Evolutionary conservation across 495 filamentous ascomycete genomes (phyloP), one percentile per base, ranked within the genome.

Genomic region (Podospora didyma): DNA sequence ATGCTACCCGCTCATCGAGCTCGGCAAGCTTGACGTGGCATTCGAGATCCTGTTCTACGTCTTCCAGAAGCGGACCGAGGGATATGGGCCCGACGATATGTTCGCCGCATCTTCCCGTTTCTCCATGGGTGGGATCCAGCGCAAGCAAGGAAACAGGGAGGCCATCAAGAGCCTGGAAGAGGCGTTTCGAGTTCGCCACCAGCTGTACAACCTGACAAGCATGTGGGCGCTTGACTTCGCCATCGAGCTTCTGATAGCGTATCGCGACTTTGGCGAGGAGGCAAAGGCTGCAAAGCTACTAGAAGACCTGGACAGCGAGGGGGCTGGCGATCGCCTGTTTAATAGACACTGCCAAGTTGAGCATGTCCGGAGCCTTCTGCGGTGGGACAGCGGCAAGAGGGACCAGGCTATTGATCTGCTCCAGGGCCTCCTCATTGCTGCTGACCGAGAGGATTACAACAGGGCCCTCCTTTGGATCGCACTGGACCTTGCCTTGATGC

Each of bases 281-380:
- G 14, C 22, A 14, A 31, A 19, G 6, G 46, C 54, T 23, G n/a
- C 7, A 19, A n/a, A 17, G 4, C 46, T 57, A 3, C 19, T 57
- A 2, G 21, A 20, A 1, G 47, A 57, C 19, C 21, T 57, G n/a
- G 41, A 45, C 2, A n/a, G n/a, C n/a, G 23, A 51, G 21, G 35
- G 23, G 22, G 54, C 22, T 21, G 16, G 20, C 35, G 16, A 28
- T 14, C 21, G 2, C 16, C 14, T 23, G 23, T 57, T 51, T 26
- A 35, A 57, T 16, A 9, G 54, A 35, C 7, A 51, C 10, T 57
- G 54, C 54, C 54, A 57, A 46, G 54, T 57, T 10, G 26, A 31
- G 14, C 54, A 57, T 46, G 23, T 57, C 16, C 34, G 42, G 11
- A 35, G 10, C 14, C 22, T 57, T 2, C 17, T 57, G 34, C 34